phyloP scores from a whole-genome alignment of 805 yeast genomes.

The Kregervanrija pseudodelftensis region DNA sequence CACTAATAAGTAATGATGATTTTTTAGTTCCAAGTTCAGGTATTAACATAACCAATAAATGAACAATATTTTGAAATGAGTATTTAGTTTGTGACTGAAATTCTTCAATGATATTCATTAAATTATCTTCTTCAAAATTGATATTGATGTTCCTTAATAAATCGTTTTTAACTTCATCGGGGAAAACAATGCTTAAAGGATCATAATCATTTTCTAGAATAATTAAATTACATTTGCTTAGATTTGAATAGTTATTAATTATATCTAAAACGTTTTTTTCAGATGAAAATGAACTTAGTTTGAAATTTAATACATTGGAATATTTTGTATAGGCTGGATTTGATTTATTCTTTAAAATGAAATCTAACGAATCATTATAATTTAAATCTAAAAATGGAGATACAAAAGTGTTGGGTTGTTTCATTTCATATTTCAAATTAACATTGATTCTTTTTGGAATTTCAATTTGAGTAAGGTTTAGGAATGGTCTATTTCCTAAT shows the following conservation, averaged over 20 bases:
- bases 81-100: not conserved
- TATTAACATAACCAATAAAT: conserved; percentile 5
- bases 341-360: conserved; percentile 5
- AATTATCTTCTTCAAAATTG: no score
- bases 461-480: not conserved
- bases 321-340: no score
- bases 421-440: not conserved
- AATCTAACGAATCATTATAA: conserved; percentile 11
- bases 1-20: conserved; percentile 1
- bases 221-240: no score
- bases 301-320: no score
- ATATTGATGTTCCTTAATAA: no score
- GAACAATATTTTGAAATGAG: conserved; percentile 6
- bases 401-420: not conserved
- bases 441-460: not conserved
- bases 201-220: no score
- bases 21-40: not conserved
- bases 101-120: no score
- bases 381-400: conserved; percentile 10
- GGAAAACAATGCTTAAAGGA: no score
- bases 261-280: conserved; percentile 8
- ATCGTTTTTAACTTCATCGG: no score
- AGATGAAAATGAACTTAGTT: no score
- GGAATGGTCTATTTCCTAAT: no score
- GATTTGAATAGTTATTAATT: conserved; percentile 7